phyloP scores from a whole-genome alignment of 1,284 basidiomycete genomes.

The Leccinum fallax region DNA sequence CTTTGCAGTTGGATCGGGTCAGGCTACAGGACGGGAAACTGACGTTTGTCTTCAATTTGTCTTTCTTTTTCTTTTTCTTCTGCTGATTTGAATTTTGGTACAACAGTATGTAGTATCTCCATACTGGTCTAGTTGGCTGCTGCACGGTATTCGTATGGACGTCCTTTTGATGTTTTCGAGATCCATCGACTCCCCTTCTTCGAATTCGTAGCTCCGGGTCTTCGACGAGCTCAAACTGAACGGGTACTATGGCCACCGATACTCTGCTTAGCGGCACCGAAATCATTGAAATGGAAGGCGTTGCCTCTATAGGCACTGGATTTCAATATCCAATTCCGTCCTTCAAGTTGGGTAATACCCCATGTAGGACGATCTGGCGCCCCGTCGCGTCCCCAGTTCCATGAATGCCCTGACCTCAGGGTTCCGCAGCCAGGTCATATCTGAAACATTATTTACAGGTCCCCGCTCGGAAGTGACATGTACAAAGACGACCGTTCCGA shows the following conservation, averaged over 20 bases:
- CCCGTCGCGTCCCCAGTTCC: no score
- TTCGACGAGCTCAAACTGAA: not conserved
- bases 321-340: no score
- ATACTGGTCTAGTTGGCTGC: not conserved
- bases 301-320: no score
- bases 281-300: no score
- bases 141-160: not conserved
- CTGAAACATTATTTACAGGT: conserved; percentile 1
- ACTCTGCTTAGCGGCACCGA: not conserved
- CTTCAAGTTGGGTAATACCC: no score
- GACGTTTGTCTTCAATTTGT: not conserved
- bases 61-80: no score
- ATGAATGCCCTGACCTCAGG: not conserved
- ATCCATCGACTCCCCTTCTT: not conserved
- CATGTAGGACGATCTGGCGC: not conserved
- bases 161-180: not conserved
- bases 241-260: not conserved
- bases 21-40: not conserved
- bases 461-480: not conserved
- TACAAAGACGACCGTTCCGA: not conserved
- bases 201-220: not conserved
- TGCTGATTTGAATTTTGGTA: not conserved
- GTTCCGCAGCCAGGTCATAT: not conserved
- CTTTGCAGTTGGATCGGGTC: not conserved
- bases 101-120: not conserved